phyloP scores from a whole-genome alignment of 2,329 filamentous ascomycete genomes.

The Cercospora citrullina region DNA sequence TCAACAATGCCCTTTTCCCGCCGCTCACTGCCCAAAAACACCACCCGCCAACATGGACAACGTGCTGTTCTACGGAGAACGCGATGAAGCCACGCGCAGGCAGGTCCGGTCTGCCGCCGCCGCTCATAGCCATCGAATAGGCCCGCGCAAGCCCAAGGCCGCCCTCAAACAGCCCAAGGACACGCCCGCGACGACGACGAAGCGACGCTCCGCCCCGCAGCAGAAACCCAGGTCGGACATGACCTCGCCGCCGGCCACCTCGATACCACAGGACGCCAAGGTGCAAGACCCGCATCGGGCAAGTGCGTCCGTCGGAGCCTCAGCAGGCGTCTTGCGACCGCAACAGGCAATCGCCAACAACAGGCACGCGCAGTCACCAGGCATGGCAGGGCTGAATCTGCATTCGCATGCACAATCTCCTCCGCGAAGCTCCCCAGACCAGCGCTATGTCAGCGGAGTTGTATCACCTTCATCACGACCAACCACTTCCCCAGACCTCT shows the following conservation, averaged over 20 bases:
- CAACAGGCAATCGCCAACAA: background rate
- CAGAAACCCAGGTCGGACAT: background rate
- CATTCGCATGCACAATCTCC: background rate
- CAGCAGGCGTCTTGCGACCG: background rate
- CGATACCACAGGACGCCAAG: background rate
- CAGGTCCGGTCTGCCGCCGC: conserved; percentile 29
- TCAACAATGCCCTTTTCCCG: background rate
- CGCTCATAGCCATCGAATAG: conserved; percentile 27
- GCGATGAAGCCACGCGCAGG: conserved; percentile 25
- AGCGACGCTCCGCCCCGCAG: background rate
- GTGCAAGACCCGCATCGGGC: background rate
- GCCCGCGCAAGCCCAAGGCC: conserved; percentile 28
- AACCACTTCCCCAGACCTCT: background rate
- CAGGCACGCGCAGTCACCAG: background rate
- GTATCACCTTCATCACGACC: background rate
- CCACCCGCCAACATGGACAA: conserved; percentile 20
- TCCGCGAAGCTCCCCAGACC: background rate
- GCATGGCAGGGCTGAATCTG: background rate
- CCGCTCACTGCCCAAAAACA: background rate
- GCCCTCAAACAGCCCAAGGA: background rate
- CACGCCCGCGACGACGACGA: background rate
- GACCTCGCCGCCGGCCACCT: background rate
- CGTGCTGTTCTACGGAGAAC: conserved; percentile 29
- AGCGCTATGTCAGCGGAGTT: background rate
- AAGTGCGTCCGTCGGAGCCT: background rate